Percentiles rank a stretch among this genome's conserved stretches.
phyloP scores from a whole-genome alignment of 192 early-diverging fungal species.

The Glomus cerebriforme region DNA sequence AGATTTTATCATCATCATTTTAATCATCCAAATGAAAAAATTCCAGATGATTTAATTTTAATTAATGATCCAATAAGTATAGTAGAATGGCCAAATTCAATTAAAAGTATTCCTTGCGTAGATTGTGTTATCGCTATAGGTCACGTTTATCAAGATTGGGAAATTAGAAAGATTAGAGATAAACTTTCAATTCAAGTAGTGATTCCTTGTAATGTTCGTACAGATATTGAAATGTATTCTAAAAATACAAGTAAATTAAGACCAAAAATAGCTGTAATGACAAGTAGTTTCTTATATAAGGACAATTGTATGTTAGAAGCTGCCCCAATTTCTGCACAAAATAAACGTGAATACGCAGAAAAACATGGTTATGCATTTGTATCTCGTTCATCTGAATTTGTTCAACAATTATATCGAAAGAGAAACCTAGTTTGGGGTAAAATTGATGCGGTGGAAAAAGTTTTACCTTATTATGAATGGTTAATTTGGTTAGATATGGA shows the following conservation, averaged over 20 bases:
- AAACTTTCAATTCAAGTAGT: conserved; percentile 27
- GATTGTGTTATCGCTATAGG: background rate
- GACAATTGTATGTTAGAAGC: conserved; percentile 60
- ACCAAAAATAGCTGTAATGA: conserved; percentile 49
- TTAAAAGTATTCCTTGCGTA: background rate
- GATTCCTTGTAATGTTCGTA: conserved; percentile 36
- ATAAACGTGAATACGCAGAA: conserved; percentile 57
- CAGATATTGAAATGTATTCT: conserved; percentile 30
- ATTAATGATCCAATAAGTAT: background rate
- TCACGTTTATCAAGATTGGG: background rate
- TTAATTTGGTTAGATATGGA: conserved; percentile 70
- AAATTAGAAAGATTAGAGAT: background rate
- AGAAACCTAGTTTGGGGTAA: conserved; percentile 63
- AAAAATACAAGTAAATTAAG: conserved; percentile 15
- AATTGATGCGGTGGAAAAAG: conserved; percentile 56
- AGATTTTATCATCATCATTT: background rate
- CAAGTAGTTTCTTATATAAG: conserved; percentile 56
- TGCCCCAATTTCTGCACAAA: conserved; percentile 45
- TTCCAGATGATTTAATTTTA: background rate
- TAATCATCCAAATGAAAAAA: background rate
- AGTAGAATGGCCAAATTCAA: background rate
- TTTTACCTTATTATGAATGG: conserved; percentile 62
- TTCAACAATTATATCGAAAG: conserved; percentile 46
- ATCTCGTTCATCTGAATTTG: conserved; percentile 54
- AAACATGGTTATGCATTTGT: conserved; percentile 58